These are phyloP conservation scores for Naganishia randhawae DNA, from an alignment of 768 basidiomycete genomes.

Conservation along the genomic window DNA sequence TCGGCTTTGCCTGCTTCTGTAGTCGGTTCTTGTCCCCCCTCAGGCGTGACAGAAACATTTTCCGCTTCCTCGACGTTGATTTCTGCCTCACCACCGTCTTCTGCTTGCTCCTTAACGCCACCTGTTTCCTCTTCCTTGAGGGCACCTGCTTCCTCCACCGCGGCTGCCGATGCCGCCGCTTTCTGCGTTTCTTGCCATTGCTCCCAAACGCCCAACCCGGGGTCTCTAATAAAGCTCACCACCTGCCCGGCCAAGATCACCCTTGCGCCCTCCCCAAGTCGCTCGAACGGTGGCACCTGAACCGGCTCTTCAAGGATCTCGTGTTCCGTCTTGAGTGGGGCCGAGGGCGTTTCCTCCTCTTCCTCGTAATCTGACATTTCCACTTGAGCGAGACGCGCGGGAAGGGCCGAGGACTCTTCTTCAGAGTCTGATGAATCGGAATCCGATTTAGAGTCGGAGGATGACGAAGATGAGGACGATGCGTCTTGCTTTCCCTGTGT, in stretches of 20 bases:
- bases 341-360: constrained; percentile 33
- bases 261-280: constrained; percentile 38
- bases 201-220: constrained; percentile 34
- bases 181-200: constrained; percentile 37
- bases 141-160: too few relatives aligned
- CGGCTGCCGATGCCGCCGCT: too few relatives aligned
- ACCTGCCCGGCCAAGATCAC: constrained; percentile 46
- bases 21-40: background rate
- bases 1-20: constrained; percentile 1
- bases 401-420: background rate
- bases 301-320: constrained; percentile 43
- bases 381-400: constrained; percentile 15
- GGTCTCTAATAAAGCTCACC: constrained; percentile 46
- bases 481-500: constrained; percentile 2
- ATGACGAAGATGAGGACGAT: constrained; percentile 28
- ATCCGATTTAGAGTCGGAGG: constrained; percentile 27
- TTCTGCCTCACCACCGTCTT: background rate
- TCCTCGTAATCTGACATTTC: constrained; percentile 20
- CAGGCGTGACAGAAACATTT: background rate
- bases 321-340: constrained; percentile 35
- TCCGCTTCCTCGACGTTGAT: constrained; percentile 11
- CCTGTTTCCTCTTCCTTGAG: background rate
- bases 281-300: constrained; percentile 37
- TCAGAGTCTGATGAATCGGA: constrained; percentile 27
- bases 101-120: constrained; percentile 12